Evolutionary conservation across 2,329 filamentous ascomycete species (phyloP).

Genomic region (Didymella segeticola): DNA sequence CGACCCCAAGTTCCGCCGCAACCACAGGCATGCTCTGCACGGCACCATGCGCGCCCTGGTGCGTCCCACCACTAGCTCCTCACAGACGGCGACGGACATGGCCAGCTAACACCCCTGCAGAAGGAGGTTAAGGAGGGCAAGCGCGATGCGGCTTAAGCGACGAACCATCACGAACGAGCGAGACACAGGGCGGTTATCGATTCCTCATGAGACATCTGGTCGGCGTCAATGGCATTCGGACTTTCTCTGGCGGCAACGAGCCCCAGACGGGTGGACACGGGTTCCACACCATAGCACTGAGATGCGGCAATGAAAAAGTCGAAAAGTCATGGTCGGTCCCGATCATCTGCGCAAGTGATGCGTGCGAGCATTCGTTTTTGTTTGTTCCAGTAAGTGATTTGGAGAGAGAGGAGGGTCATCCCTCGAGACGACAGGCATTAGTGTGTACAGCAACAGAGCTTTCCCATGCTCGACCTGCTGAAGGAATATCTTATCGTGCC

Average conservation of each 20-base stretch:
- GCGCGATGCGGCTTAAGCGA: slow-evolving; percentile 79
- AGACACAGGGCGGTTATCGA: slow-evolving; percentile 45
- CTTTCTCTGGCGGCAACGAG: slow-evolving; percentile 47
- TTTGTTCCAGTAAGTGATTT: slow-evolving; percentile 20
- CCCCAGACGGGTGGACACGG: slow-evolving; percentile 42
- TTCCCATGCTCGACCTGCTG: slow-evolving; percentile 67
- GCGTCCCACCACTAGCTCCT: slow-evolving; percentile 53
- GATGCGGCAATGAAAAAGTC: slow-evolving; percentile 48
- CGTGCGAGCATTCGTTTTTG: slow-evolving; percentile 18
- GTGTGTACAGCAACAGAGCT: slow-evolving; percentile 73
- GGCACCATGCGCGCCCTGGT: slow-evolving; percentile 98
- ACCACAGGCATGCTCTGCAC: slow-evolving; percentile 99
- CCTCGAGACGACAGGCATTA: slow-evolving; percentile 61
- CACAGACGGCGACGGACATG: background rate
- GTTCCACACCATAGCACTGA: slow-evolving; percentile 45
- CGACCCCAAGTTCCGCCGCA: slow-evolving; percentile 99
- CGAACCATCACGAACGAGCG: slow-evolving; percentile 40
- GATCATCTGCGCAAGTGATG: slow-evolving; percentile 34
- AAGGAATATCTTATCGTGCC: slow-evolving; percentile 71
- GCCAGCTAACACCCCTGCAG: slow-evolving; percentile 59
- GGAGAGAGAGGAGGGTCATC: slow-evolving; percentile 22
- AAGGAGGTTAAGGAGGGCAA: slow-evolving; percentile 98
- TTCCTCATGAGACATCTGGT: slow-evolving; percentile 51
- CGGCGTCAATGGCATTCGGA: slow-evolving; percentile 52
- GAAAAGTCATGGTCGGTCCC: slow-evolving; percentile 40